phyloP scores from a whole-genome alignment of 345 rosid genomes.

The Populus euphratica region DNA sequence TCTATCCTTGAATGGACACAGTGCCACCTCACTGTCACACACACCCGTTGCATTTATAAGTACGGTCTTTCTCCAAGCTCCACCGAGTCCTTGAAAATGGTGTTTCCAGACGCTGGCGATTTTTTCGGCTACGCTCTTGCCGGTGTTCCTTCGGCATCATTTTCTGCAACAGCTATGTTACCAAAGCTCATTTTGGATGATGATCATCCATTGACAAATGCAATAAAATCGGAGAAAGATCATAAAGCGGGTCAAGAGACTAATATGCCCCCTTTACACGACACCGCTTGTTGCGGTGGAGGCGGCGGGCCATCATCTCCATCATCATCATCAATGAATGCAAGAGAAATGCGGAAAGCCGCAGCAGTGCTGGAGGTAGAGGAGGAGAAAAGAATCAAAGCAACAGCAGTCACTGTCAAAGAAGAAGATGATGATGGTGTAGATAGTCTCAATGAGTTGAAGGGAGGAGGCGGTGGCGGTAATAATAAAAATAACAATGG shows the following conservation, averaged over 20 bases:
- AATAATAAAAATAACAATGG: conserved; percentile 6
- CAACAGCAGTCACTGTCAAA: conserved; percentile 1
- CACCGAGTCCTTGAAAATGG: conserved; percentile 8
- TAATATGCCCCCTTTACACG: not conserved
- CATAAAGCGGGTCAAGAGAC: not conserved
- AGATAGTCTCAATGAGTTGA: not conserved
- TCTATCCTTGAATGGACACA: not conserved
- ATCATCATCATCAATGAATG: not conserved
- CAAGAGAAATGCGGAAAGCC: not conserved
- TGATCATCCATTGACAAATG: not conserved
- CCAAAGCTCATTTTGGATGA: not conserved
- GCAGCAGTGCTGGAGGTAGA: too few species aligned
- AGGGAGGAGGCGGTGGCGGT: not conserved
- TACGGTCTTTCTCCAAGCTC: too few species aligned
- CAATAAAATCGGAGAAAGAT: not conserved
- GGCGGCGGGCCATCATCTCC: conserved; percentile 1
- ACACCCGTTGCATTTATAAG: too few species aligned
- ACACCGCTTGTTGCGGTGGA: not conserved
- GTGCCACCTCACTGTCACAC: too few species aligned
- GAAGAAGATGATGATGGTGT: conserved; percentile 23
- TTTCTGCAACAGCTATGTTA: not conserved
- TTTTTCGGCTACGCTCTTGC: not conserved
- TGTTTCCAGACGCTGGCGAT: conserved; percentile 13
- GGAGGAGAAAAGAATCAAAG: not conserved
- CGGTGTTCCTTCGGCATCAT: not conserved